Conservation (phyloP, 2,329 filamentous ascomycete species). For the Tolypocladium tropicale region DNA sequence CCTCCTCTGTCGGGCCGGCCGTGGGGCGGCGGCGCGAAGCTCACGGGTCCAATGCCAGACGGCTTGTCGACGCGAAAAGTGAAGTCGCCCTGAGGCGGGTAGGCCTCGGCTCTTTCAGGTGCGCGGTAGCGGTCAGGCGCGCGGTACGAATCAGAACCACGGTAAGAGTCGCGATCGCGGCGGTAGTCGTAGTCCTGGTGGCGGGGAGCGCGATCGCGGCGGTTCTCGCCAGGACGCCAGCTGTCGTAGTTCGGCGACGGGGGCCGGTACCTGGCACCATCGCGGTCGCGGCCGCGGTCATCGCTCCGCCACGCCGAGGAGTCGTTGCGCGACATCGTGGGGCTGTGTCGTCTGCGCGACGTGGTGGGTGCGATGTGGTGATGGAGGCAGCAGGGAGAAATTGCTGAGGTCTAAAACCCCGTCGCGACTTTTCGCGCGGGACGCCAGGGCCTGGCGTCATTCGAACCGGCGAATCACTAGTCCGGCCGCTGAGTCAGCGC, state of each 20-base stretch:
- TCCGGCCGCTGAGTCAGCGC: not conserved
- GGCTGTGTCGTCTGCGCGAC: not conserved
- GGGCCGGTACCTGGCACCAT: slow-evolving; percentile 3
- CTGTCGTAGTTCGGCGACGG: slow-evolving; percentile 10
- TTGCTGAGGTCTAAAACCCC: not conserved
- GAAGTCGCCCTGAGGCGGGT: slow-evolving; percentile 38
- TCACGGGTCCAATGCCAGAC: slow-evolving; percentile 27
- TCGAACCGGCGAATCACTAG: not conserved
- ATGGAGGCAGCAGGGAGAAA: not conserved
- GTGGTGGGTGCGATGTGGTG: not conserved
- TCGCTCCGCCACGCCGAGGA: not conserved
- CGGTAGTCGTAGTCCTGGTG: slow-evolving; percentile 12
- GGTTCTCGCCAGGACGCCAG: slow-evolving; percentile 17
- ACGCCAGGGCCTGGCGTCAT: not conserved
- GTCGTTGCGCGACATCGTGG: slow-evolving; percentile 4
- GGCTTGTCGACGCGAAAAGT: slow-evolving; percentile 45
- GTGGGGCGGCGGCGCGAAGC: slow-evolving; percentile 13
- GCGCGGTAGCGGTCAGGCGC: slow-evolving; percentile 9
- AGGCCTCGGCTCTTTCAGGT: slow-evolving; percentile 4
- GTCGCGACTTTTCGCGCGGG: not conserved
- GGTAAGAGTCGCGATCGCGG: not conserved
- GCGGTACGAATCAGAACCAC: not conserved
- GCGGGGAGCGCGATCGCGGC: slow-evolving; percentile 10
- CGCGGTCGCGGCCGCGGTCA: not conserved
- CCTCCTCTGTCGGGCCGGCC: slow-evolving; percentile 9